Evolutionary conservation across 2,329 filamentous ascomycete species (phyloP), one percentile per base, ranked within the genome.

Genomic region (Didymella glomerata): DNA sequence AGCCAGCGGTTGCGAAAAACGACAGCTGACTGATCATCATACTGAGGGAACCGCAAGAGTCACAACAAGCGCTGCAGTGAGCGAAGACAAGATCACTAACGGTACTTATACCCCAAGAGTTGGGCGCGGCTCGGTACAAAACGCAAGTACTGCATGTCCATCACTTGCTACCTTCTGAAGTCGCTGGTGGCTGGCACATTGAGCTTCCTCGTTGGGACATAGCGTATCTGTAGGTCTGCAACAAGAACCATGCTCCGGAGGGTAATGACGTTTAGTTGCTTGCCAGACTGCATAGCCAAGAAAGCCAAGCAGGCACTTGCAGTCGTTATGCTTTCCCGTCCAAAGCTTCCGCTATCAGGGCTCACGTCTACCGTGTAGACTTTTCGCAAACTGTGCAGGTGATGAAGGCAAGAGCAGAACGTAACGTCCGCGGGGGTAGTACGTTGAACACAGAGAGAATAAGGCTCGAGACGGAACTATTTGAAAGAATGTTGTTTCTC

Each of bases 131-230:
- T 50, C 40, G 28, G 41, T 27, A 45, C 3, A 47, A 10, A 18
- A 14, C 42, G 24, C 22, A 8, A 34, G 22, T n/a, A 34, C 22
- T 36, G 30, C 48, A 24, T 57, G 45, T n/a, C n/a, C 44, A 57
- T 60, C 36, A 38, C 20, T 48, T 45, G 22, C 41, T 10, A 30
- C n/a, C 4, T 28, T 41, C 36, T 36, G 9, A 16, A 32, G 36
- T 51, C 24, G 45, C 49, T 38, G 22, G 20, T 13, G 22, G 25
- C 28, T 34, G 9, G 25, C 36, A 24, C 50, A 62, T 14, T 30
- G 66, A 71, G 65, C 69, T 73, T 67, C 70, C 69, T 70, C 45
- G 27, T 66, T 68, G 22, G 58, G 63, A 57, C 36, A 54, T 69
- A 68, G 61, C 61, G 63, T 52, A 30, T 40, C 34, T 49, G 28